These are phyloP conservation scores for Volvariella volvacea DNA, from an alignment of 1,284 basidiomycete species.

Conservation along the genomic window DNA sequence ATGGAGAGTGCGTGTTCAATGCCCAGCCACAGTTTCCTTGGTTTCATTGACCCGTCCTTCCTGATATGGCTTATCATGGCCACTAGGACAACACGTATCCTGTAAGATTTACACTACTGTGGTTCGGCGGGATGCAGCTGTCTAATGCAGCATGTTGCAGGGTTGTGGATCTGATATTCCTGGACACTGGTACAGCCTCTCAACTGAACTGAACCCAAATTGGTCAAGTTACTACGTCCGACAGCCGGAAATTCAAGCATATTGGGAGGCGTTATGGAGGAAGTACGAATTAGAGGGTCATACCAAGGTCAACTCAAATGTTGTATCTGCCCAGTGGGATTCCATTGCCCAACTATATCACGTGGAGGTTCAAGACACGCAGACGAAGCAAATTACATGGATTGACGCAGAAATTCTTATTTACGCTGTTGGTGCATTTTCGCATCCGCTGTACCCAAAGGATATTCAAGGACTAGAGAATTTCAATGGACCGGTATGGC, in stretches of 20 bases:
- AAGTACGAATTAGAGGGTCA: constrained; percentile 33
- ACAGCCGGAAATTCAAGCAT: constrained; percentile 44
- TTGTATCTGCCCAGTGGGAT: constrained; percentile 40
- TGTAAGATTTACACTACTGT: constrained; percentile 15
- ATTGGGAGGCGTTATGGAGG: constrained; percentile 41
- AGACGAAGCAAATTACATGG: constrained; percentile 1
- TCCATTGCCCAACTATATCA: constrained; percentile 29
- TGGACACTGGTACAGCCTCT: constrained; percentile 51
- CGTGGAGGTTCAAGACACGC: constrained; percentile 21
- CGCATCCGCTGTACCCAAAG: constrained; percentile 36
- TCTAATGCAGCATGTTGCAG: constrained; percentile 16
- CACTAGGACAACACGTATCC: constrained; percentile 39
- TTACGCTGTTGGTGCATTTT: constrained; percentile 39
- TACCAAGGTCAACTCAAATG: constrained; percentile 34
- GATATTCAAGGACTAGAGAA: constrained; percentile 35
- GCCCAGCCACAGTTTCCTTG: not conserved
- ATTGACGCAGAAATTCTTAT: constrained; percentile 33
- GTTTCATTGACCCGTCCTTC: not conserved
- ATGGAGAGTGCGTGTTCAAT: constrained; percentile 36
- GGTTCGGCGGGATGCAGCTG: not conserved
- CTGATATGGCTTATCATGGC: not conserved
- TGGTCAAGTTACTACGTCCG: constrained; percentile 38
- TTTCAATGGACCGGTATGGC: constrained; percentile 47
- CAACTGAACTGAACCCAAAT: constrained; percentile 44
- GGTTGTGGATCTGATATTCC: constrained; percentile 49